These are phyloP conservation scores for Leishmania amazonensis DNA, from an alignment of 208 protist genomes.

Conservation along the genomic window DNA sequence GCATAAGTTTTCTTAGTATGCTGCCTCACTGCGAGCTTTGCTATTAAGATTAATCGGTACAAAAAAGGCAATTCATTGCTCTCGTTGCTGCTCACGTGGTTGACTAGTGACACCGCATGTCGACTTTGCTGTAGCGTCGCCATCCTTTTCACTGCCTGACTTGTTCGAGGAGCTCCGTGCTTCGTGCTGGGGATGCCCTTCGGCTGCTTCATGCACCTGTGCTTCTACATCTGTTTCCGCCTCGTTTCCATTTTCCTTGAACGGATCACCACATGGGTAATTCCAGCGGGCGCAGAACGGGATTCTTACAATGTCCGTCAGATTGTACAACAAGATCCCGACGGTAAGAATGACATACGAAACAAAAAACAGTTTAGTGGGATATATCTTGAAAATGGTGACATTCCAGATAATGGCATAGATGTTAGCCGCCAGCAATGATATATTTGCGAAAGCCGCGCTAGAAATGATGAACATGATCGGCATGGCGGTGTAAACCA, in stretches of 20 bases:
- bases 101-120: background rate
- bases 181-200: background rate
- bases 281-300: constrained; percentile 58
- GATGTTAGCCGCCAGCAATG: constrained; percentile 68
- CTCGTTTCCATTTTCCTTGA: constrained; percentile 14
- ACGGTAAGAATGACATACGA: constrained; percentile 74
- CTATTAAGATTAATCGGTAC: background rate
- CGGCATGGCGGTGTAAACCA: constrained; percentile 79
- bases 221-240: constrained; percentile 1
- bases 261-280: constrained; percentile 60
- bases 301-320: constrained; percentile 61
- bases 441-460: constrained; percentile 86
- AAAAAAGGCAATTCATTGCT: constrained; percentile 15
- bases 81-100: background rate
- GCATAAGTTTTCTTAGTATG: background rate
- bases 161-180: background rate
- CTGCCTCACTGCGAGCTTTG: background rate
- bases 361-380: constrained; percentile 66
- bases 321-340: constrained; percentile 70
- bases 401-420: constrained; percentile 88
- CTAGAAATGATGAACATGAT: constrained; percentile 71
- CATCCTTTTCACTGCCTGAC: background rate
- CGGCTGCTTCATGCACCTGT: background rate
- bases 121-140: background rate
- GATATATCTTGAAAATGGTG: constrained; percentile 77